Evolutionary conservation across 257 asterid genomes (phyloP).

Genomic region (Solanum corneliomulleri): DNA sequence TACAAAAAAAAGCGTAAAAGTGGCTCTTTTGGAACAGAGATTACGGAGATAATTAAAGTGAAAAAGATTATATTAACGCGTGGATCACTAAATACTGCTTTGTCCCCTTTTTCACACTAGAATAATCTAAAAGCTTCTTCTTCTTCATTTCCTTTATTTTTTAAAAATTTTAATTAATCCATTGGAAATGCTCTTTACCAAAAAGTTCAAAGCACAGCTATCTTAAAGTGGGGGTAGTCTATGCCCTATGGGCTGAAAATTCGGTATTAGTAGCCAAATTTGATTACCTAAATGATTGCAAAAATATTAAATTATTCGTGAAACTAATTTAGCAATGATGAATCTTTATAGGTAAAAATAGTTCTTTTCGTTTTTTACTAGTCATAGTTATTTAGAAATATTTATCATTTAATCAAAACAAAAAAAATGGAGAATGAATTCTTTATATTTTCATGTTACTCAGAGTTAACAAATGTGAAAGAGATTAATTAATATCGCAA

Average conservation of each 20-base stretch:
- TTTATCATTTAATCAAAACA: not conserved
- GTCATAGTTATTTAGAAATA: not conserved
- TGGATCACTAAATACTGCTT: not conserved
- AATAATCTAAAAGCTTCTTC: not conserved
- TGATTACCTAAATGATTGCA: not conserved
- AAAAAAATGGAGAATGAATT: not conserved
- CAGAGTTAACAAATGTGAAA: not conserved
- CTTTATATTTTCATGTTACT: not conserved
- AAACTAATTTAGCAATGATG: not conserved
- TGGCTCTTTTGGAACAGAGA: conserved; percentile 19
- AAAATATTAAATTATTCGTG: not conserved
- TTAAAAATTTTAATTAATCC: no score
- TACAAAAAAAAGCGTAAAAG: conserved; percentile 17
- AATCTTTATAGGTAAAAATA: not conserved
- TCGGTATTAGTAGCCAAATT: not conserved
- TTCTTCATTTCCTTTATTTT: not conserved
- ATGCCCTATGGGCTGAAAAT: not conserved
- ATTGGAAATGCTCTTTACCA: not conserved
- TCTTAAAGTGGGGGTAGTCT: not conserved
- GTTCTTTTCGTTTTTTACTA: not conserved
- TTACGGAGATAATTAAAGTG: conserved; percentile 9
- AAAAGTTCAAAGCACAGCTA: not conserved
- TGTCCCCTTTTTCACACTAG: not conserved
- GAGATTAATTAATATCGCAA: not conserved
- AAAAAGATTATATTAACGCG: not conserved